phyloP scores from a whole-genome alignment of 129 eudicot genomes.

The Flaveria robusta region DNA sequence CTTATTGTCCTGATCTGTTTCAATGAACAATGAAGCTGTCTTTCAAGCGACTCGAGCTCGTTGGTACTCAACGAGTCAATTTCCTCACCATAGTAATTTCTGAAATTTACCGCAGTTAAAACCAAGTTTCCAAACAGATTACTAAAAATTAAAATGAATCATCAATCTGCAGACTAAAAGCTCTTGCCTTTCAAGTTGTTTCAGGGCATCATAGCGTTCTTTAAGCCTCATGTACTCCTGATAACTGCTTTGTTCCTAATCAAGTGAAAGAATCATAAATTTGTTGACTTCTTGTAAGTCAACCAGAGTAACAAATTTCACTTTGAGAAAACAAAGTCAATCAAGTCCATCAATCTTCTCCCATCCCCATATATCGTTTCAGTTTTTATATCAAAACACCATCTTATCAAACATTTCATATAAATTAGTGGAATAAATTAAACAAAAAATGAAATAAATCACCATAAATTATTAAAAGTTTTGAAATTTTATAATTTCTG shows the following conservation, averaged over 20 bases:
- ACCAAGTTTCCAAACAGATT: conserved; percentile 7
- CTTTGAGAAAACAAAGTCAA: conserved; percentile 22
- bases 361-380: background rate
- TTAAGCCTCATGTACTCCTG: conserved; percentile 60
- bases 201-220: conserved; percentile 54
- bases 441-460: background rate
- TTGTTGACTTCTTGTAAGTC: conserved; percentile 24
- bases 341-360: background rate
- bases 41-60: conserved; percentile 64
- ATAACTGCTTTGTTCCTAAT: conserved; percentile 58
- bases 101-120: conserved; percentile 35
- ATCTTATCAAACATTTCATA: conserved; percentile 10
- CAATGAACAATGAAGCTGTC: conserved; percentile 56
- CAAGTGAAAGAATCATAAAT: background rate
- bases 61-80: conserved; percentile 50
- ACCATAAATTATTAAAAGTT: background rate
- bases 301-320: conserved; percentile 21
- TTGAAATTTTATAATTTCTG: background rate
- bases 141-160: conserved; percentile 3
- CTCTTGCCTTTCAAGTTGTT: conserved; percentile 52
- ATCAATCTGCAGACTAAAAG: background rate
- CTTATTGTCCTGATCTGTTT: conserved; percentile 55
- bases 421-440: background rate
- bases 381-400: background rate
- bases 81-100: conserved; percentile 64